Percentiles rank a stretch among this genome's conserved stretches.
Conservation (phyloP, 331 rosid species). For the Quercus tomentella region DNA sequence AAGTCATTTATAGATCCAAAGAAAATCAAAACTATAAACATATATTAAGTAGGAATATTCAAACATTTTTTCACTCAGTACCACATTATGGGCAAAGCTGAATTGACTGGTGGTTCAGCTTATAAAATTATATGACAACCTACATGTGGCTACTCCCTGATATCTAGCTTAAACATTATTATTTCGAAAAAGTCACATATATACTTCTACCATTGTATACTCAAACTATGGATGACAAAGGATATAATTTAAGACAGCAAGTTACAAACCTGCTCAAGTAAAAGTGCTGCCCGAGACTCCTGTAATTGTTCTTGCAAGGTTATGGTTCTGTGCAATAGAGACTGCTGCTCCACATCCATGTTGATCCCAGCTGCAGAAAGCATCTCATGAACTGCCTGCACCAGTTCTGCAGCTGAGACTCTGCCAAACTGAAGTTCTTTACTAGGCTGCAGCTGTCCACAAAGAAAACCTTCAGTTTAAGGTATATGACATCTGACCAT, state of each 20-base stretch:
- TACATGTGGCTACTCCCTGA: neutral
- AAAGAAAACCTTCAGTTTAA: conserved; percentile 35
- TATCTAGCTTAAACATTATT: neutral
- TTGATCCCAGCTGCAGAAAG: conserved; percentile 87
- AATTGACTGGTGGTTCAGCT: neutral
- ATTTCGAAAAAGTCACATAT: neutral
- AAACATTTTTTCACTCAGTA: neutral
- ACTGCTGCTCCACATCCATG: conserved; percentile 84
- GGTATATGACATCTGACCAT: conserved; percentile 16
- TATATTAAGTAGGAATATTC: neutral
- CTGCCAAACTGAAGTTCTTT: conserved; percentile 65
- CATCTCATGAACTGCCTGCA: conserved; percentile 94
- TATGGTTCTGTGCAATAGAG: conserved; percentile 69
- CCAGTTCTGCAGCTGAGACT: conserved; percentile 84
- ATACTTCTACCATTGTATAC: neutral
- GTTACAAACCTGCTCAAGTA: conserved; percentile 82
- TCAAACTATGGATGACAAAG: conserved; percentile 4
- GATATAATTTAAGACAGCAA: neutral
- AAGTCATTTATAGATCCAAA: neutral
- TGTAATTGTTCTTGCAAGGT: conserved; percentile 73
- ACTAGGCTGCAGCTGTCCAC: conserved; percentile 37
- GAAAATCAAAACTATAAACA: too few relatives aligned
- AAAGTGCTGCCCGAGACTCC: conserved; percentile 79
- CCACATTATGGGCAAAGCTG: neutral
- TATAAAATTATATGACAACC: neutral